A percentile compares a stretch with the other conserved stretches of the same genome.
Evolutionary conservation across 1,139 yeast genomes (phyloP).

Genomic region (Oligophagozyma castellii): DNA sequence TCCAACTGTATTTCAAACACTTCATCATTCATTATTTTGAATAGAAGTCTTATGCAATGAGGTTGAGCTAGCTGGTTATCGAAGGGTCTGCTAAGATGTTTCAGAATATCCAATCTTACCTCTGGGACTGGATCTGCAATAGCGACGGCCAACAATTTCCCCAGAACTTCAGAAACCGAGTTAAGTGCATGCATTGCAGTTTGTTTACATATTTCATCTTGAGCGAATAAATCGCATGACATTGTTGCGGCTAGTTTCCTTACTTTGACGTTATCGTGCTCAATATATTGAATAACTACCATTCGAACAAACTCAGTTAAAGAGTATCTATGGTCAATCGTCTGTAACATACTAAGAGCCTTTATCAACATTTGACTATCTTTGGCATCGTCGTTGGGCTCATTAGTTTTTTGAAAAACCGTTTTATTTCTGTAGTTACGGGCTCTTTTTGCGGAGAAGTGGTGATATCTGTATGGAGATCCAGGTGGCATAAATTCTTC

Average conservation of each 20-base stretch:
- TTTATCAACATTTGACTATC: constrained; percentile 25
- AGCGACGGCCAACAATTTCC: constrained; percentile 65
- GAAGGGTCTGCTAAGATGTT: constrained; percentile 57
- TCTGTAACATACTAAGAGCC: constrained; percentile 45
- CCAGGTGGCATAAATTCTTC: constrained; percentile 80
- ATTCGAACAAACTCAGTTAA: constrained; percentile 78
- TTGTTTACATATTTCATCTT: constrained; percentile 77
- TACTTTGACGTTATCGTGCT: constrained; percentile 66
- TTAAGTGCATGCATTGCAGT: constrained; percentile 72
- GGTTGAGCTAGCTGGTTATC: constrained; percentile 94
- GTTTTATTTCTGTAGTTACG: constrained; percentile 63
- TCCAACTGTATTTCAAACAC: constrained; percentile 68
- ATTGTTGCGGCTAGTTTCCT: constrained; percentile 79
- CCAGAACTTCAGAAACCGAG: constrained; percentile 77
- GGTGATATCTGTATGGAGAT: constrained; percentile 47
- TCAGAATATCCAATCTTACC: constrained; percentile 66
- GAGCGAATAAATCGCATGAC: constrained; percentile 62
- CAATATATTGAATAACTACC: constrained; percentile 69
- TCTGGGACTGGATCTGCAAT: constrained; percentile 90
- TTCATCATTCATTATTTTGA: constrained; percentile 88
- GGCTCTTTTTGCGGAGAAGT: constrained; percentile 56
- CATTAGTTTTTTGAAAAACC: constrained; percentile 44
- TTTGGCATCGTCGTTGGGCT: constrained; percentile 21
- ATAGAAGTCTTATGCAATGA: constrained; percentile 68
- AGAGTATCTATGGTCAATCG: constrained; percentile 63